A percentile compares a stretch with the other conserved stretches of the same genome.
Evolutionary conservation across 768 basidiomycete genomes (phyloP).

Genomic region (Pseudohyphozyma bogoriensis): DNA sequence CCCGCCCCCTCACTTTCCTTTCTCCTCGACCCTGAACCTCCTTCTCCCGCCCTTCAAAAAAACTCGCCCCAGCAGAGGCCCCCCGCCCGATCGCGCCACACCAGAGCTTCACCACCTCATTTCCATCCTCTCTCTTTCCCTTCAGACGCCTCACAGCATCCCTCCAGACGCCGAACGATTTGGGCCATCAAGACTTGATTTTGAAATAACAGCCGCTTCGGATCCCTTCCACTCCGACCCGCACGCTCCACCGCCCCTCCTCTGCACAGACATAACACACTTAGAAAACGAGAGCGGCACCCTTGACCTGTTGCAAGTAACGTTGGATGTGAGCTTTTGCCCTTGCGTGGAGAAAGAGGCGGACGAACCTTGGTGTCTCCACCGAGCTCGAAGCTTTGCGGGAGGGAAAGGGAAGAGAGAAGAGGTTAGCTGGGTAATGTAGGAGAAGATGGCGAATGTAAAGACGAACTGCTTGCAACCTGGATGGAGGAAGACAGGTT

Average conservation of each 20-base stretch:
- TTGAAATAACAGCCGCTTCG: too few species aligned
- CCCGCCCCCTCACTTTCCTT: too few species aligned
- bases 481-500: constrained; percentile 8
- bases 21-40: too few species aligned
- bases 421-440: neutral
- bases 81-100: too few species aligned
- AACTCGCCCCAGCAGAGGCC: too few species aligned
- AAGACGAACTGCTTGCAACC: constrained; percentile 89
- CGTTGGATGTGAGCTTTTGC: neutral
- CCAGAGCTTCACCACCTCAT: too few species aligned
- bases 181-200: too few species aligned
- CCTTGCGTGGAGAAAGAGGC: neutral
- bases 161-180: too few species aligned
- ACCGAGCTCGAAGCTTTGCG: constrained; percentile 99
- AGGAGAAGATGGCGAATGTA: constrained; percentile 4
- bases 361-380: constrained; percentile 41
- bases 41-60: too few species aligned
- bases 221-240: too few species aligned
- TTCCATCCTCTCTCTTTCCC: too few species aligned
- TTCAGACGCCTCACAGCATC: too few species aligned
- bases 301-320: neutral
- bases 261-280: neutral
- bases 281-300: constrained; percentile 6
- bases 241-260: neutral
- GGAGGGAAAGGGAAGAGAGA: neutral